Percentiles rank a stretch among this genome's conserved stretches.
Conservation (phyloP, 805 yeast genomes). For the Yarrowia sp. region DNA sequence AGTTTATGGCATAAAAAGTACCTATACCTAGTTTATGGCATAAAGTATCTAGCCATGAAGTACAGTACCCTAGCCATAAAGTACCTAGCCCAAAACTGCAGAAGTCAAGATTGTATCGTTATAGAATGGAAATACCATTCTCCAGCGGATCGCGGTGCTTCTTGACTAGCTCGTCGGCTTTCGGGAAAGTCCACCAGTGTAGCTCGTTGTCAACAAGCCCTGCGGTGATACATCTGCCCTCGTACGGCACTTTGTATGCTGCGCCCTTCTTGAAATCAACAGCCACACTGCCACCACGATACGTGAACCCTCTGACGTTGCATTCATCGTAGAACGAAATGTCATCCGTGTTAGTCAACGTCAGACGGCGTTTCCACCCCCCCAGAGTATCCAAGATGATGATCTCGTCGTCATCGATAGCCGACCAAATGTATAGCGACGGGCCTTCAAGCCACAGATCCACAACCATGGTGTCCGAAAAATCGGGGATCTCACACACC, state of each 20-base stretch:
- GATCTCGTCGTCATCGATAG: neutral
- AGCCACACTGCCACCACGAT: neutral
- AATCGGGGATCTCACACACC: neutral
- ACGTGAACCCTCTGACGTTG: neutral
- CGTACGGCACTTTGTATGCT: neutral
- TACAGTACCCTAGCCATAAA: too few relatives aligned
- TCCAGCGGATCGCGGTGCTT: neutral
- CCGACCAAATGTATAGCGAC: neutral
- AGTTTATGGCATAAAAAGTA: too few relatives aligned
- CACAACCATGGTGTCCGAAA: neutral
- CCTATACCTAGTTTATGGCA: too few relatives aligned
- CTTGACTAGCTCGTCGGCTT: neutral
- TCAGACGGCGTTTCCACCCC: neutral
- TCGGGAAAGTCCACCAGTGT: neutral
- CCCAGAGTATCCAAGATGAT: neutral
- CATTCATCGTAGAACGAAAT: neutral
- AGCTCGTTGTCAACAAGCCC: neutral
- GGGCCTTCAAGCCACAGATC: neutral
- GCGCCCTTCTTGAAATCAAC: neutral
- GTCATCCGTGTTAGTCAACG: neutral
- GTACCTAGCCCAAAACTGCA: too few relatives aligned
- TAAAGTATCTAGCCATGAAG: too few relatives aligned
- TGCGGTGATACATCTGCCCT: neutral
- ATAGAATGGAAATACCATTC: neutral
- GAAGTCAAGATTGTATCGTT: too few relatives aligned